These are phyloP conservation scores for Quercus tomentella DNA, from an alignment of 331 rosid species.

Conservation along the genomic window DNA sequence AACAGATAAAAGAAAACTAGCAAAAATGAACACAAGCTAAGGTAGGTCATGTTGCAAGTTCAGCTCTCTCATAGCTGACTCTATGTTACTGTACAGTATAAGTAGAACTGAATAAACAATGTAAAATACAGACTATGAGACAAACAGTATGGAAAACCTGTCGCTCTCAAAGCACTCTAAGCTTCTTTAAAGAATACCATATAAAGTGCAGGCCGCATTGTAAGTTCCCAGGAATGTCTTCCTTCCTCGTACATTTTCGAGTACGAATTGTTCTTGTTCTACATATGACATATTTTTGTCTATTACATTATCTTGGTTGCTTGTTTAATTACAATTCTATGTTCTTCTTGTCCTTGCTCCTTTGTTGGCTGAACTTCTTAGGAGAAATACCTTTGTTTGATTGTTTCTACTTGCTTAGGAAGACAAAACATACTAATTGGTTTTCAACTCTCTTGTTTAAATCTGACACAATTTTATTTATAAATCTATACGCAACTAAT, in stretches of 20 bases:
- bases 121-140: no score
- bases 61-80: no score
- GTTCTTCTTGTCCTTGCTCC: not conserved
- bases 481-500: not conserved
- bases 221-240: not conserved
- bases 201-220: not conserved
- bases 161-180: no score
- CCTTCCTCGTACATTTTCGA: not conserved
- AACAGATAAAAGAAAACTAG: no score
- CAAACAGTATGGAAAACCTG: no score
- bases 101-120: no score
- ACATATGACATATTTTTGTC: not conserved
- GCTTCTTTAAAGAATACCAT: no score
- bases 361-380: constrained; percentile 2
- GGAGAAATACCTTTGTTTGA: not conserved
- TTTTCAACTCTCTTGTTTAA: not conserved
- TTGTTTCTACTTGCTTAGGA: not conserved
- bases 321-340: not conserved
- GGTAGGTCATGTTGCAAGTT: no score
- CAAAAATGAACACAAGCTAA: no score
- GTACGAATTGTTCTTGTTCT: not conserved
- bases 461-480: not conserved
- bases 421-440: not conserved
- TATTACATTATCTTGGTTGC: not conserved
- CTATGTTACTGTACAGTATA: no score